phyloP scores from a whole-genome alignment of 208 protist genomes.

The Phytomonas serpens region DNA sequence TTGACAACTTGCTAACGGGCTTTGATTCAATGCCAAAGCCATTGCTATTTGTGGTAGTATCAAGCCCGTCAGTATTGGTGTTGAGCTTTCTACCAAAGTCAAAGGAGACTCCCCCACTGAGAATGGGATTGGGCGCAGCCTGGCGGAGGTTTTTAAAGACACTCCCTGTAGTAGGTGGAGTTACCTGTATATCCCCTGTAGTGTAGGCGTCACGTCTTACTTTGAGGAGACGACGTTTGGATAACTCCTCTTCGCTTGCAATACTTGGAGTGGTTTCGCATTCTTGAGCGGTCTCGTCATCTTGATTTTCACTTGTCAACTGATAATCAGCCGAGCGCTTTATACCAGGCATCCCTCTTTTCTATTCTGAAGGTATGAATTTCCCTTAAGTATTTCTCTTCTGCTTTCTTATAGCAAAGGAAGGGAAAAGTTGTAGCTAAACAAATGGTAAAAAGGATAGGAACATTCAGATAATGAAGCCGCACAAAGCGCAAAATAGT shows the following conservation, averaged over 20 bases:
- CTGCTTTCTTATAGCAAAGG: background rate
- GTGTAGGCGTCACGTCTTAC: conserved; percentile 22
- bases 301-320: conserved; percentile 23
- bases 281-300: conserved; percentile 24
- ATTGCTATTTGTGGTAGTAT: background rate
- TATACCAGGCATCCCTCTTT: conserved; percentile 7
- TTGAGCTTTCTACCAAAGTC: conserved; percentile 12
- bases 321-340: conserved; percentile 34
- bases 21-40: conserved; percentile 5
- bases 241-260: conserved; percentile 47
- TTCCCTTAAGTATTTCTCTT: background rate
- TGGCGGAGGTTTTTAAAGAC: conserved; percentile 33
- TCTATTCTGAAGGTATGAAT: background rate
- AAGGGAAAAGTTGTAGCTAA: background rate
- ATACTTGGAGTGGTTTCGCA: conserved; percentile 43
- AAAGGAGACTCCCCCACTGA: conserved; percentile 15
- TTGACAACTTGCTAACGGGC: background rate
- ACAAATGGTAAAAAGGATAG: background rate
- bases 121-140: conserved; percentile 8
- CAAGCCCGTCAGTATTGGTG: background rate
- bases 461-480: conserved; percentile 1
- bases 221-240: conserved; percentile 53
- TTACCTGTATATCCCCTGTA: conserved; percentile 7
- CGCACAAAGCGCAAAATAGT: conserved; percentile 10
- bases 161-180: conserved; percentile 11